These are phyloP conservation scores for Yarrowia bubula DNA, from an alignment of 805 yeast genomes.

Conservation along the genomic window DNA sequence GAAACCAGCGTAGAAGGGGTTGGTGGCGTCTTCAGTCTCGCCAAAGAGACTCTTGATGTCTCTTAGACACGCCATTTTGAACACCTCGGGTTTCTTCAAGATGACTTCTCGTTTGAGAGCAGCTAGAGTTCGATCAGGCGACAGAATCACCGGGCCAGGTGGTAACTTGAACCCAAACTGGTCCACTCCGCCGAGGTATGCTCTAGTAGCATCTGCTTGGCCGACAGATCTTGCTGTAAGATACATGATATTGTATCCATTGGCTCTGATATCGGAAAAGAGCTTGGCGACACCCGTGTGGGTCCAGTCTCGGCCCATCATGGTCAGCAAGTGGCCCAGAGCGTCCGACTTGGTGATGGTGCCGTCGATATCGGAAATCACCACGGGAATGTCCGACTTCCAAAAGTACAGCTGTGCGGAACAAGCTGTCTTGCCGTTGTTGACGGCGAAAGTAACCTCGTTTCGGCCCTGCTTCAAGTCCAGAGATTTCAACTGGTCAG, in stretches of 20 bases:
- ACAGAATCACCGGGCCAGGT: slow-evolving; percentile 85
- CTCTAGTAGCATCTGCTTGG: slow-evolving; percentile 86
- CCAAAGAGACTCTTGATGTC: slow-evolving; percentile 68
- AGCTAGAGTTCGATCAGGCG: slow-evolving; percentile 96
- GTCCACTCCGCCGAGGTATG: slow-evolving; percentile 70
- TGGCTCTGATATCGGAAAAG: slow-evolving; percentile 78
- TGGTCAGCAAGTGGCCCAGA: slow-evolving; percentile 87
- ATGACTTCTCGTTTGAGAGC: slow-evolving; percentile 91
- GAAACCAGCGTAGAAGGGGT: slow-evolving; percentile 93
- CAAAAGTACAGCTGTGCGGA: slow-evolving; percentile 75
- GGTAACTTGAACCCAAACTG: slow-evolving; percentile 79
- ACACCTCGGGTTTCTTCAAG: slow-evolving; percentile 93
- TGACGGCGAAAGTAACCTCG: slow-evolving; percentile 72
- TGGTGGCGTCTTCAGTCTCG: slow-evolving; percentile 34
- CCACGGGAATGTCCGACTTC: slow-evolving; percentile 83
- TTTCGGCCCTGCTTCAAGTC: slow-evolving; percentile 77
- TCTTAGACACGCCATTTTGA: slow-evolving; percentile 92
- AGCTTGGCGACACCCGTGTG: slow-evolving; percentile 92
- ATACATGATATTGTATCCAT: slow-evolving; percentile 92
- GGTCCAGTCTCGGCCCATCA: slow-evolving; percentile 97
- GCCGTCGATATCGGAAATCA: slow-evolving; percentile 96
- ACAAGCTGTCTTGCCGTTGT: slow-evolving; percentile 76
- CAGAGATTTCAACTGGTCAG: slow-evolving; percentile 78
- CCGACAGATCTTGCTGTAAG: slow-evolving; percentile 95
- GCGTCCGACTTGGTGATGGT: slow-evolving; percentile 98